Base-by-base conservation (phyloP, 1,284 basidiomycete genomes). In the Fistulina hepatica region DNA sequence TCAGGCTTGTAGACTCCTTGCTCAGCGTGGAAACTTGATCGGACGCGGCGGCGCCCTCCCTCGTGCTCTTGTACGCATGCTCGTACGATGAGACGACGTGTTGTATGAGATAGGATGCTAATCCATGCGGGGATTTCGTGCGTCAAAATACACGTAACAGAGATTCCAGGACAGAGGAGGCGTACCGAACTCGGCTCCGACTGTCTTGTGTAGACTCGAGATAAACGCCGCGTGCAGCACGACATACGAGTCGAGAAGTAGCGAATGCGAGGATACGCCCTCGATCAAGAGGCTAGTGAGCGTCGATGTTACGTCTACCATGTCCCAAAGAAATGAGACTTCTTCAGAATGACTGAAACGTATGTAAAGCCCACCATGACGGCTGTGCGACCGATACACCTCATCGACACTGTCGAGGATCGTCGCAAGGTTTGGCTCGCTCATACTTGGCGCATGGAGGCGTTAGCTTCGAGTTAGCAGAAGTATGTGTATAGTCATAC, bases 111-210 rank as follows among this genome's bases (percentile, higher is more conserved):
- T 79, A 76, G 0, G 86, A 86, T 22, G 76, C 86, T 90, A n/a
- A n/a, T n/a, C n/a, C n/a, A n/a, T n/a, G n/a, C n/a, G n/a, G n/a
- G n/a, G n/a, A n/a, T n/a, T n/a, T n/a, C n/a, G 53, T 1, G 33
- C 45, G 24, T 41, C 22, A 39, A 6, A 25, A 23, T 22, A 7
- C 36, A 11, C 12, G 1, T 1, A 21, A 15, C 4, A 23, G 22
- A 17, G 16, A 27, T n/a, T 12, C 4, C 26, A 7, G n/a, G 19
- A 24, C 32, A 25, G 46, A 44, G 4, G 41, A 37, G 22, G 51
- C 67, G 46, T 63, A 76, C 90, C 91, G 51, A 97, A 94, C 51
- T 97, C 94, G 31, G 92, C 65, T 1, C 94, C 93, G 11, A 94
- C 64, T 10, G 90, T 68, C 52, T 82, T 84, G 60, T 95, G 79